These are phyloP conservation scores for Claviceps arundinis DNA, from an alignment of 2,329 filamentous ascomycete genomes.

Conservation along the genomic window DNA sequence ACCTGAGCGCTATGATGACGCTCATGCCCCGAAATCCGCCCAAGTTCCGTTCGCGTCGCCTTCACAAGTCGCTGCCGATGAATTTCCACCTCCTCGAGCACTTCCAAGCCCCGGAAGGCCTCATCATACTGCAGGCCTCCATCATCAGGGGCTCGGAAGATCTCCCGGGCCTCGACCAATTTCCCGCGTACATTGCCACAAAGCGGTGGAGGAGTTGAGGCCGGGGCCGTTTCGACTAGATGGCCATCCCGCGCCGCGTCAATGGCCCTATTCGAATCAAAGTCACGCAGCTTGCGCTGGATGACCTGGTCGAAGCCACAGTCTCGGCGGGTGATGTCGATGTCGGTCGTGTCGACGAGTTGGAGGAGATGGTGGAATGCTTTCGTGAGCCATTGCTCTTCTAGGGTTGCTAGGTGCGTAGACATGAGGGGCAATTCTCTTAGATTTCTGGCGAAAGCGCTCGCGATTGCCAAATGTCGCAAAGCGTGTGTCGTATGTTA, in stretches of 20 bases:
- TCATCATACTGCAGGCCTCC: conserved; percentile 15
- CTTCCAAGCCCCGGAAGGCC: conserved; percentile 18
- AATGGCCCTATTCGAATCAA: conserved; percentile 17
- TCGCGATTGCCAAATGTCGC: no score
- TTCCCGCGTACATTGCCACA: conserved; percentile 15
- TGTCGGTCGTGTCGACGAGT: conserved; percentile 12
- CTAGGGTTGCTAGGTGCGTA: conserved; percentile 14
- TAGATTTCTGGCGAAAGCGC: not conserved
- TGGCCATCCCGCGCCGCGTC: not conserved
- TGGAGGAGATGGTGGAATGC: conserved; percentile 13
- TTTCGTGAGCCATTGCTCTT: conserved; percentile 20
- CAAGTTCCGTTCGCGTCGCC: conserved; percentile 10
- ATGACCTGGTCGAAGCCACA: conserved; percentile 21
- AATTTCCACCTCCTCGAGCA: conserved; percentile 20
- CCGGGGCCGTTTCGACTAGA: no score
- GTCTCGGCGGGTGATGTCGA: conserved; percentile 11
- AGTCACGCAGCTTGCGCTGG: conserved; percentile 16
- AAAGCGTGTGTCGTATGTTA: no score
- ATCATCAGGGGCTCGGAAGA: conserved; percentile 16
- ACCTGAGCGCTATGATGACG: conserved; percentile 9
- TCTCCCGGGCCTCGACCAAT: conserved; percentile 12
- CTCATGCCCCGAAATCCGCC: conserved; percentile 5
- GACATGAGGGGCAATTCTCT: conserved; percentile 13
- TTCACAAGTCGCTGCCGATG: conserved; percentile 17
- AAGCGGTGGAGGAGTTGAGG: not conserved